Percentiles rank a stretch among this genome's conserved stretches.
Evolutionary conservation across 345 rosid species (phyloP).

Genomic region (Gossypium longicalyx): DNA sequence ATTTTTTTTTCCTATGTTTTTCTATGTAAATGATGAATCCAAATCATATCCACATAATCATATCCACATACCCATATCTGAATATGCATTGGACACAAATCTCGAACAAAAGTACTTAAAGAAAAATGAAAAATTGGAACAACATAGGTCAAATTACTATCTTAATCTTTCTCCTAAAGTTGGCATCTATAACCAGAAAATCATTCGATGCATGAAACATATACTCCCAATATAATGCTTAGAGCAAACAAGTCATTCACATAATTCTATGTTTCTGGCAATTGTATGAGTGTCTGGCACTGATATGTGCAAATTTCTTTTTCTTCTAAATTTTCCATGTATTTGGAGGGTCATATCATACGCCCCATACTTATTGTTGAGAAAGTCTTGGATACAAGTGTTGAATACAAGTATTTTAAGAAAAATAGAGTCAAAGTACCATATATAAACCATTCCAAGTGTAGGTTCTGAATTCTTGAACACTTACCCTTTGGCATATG

Average conservation of each 20-base stretch:
- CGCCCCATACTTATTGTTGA: not conserved
- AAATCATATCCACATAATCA: too few relatives aligned
- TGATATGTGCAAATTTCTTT: not conserved
- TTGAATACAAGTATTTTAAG: not conserved
- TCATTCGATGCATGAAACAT: not conserved
- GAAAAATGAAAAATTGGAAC: too few relatives aligned
- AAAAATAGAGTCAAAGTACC: not conserved
- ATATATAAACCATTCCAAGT: not conserved
- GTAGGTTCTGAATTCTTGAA: slow-evolving; percentile 9
- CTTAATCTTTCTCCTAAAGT: not conserved
- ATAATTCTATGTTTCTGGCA: not conserved
- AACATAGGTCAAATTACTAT: not conserved
- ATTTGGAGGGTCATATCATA: not conserved
- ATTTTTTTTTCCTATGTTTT: too few relatives aligned
- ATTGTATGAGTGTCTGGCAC: not conserved
- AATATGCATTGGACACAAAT: not conserved
- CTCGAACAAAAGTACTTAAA: too few relatives aligned
- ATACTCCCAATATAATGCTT: not conserved
- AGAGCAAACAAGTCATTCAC: not conserved
- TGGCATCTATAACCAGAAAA: not conserved
- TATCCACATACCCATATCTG: not conserved
- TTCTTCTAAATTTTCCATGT: not conserved
- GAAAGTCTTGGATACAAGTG: not conserved
- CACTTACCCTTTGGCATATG: slow-evolving; percentile 53
- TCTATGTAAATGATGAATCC: too few relatives aligned